These are phyloP conservation scores for Azolla pinnata DNA, from an alignment of 75 land plant species.

Conservation along the genomic window DNA sequence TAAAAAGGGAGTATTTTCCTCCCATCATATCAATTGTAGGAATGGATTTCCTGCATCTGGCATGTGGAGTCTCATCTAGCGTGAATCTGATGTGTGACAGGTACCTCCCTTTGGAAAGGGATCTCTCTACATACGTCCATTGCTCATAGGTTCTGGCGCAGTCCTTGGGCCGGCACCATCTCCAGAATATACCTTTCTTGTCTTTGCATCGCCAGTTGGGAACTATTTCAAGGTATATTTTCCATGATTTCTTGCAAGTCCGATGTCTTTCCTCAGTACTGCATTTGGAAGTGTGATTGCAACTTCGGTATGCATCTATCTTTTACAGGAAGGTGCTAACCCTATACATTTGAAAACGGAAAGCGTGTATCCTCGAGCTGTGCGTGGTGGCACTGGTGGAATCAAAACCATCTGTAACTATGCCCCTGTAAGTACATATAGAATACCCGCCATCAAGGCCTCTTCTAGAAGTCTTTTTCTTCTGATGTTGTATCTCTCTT, in stretches of 20 bases:
- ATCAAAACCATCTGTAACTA: conserved; percentile 54
- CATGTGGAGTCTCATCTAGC: too few species aligned
- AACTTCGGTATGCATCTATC: too few species aligned
- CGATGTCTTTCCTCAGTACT: too few species aligned
- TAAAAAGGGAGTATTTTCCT: not conserved
- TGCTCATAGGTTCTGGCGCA: conserved; percentile 27
- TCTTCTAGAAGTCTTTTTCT: not conserved
- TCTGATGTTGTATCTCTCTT: too few species aligned
- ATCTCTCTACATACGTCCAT: conserved; percentile 25
- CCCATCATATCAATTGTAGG: too few species aligned
- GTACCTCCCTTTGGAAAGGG: conserved; percentile 34
- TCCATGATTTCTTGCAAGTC: not conserved
- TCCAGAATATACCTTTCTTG: conserved; percentile 23
- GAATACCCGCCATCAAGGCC: not conserved
- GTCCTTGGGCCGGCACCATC: conserved; percentile 28
- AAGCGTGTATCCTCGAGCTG: conserved; percentile 40
- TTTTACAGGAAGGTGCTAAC: conserved; percentile 55
- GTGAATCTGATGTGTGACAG: too few species aligned
- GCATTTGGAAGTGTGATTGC: not conserved
- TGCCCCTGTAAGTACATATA: conserved; percentile 36
- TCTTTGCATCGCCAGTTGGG: conserved; percentile 29
- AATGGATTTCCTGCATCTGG: too few species aligned
- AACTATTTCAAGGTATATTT: conserved; percentile 28
- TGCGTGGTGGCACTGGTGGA: conserved; percentile 61
- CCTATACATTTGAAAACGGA: conserved; percentile 53